These are phyloP conservation scores for Solanum habrochaites DNA, from an alignment of 257 asterid genomes.

Conservation along the genomic window DNA sequence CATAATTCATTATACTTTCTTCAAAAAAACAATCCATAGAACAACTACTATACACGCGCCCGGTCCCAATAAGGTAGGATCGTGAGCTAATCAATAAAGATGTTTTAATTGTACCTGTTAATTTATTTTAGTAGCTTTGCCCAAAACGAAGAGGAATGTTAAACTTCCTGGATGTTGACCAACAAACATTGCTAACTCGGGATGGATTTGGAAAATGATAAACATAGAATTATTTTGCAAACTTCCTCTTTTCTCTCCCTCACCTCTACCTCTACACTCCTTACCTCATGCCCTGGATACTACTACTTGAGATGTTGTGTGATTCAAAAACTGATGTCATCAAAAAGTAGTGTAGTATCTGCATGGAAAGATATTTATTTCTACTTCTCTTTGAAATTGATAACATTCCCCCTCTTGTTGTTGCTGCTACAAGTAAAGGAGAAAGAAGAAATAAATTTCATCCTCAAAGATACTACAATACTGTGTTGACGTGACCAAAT, in stretches of 20 bases:
- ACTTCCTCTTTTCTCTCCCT: not conserved
- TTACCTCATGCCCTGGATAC: too few species aligned
- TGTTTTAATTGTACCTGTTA: not conserved
- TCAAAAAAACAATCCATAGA: not conserved
- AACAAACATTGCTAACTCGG: not conserved
- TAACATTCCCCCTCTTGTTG: too few species aligned
- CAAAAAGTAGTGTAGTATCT: too few species aligned
- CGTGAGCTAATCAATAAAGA: not conserved
- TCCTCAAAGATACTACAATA: too few species aligned
- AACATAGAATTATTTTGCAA: not conserved
- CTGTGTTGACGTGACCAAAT: too few species aligned
- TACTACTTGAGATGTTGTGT: too few species aligned
- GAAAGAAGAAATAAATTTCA: too few species aligned
- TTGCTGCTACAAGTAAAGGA: too few species aligned
- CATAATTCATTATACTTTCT: not conserved
- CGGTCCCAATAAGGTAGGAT: not conserved
- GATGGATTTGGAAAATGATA: not conserved
- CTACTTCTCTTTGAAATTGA: too few species aligned
- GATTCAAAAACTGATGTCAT: too few species aligned
- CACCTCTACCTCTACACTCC: not conserved
- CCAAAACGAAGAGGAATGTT: not conserved
- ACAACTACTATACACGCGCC: not conserved
- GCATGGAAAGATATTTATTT: too few species aligned
- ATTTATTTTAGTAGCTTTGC: not conserved
- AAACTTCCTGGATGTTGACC: not conserved